phyloP scores from a whole-genome alignment of 164 flowering plant species.

The Tinospora cordifolia region DNA sequence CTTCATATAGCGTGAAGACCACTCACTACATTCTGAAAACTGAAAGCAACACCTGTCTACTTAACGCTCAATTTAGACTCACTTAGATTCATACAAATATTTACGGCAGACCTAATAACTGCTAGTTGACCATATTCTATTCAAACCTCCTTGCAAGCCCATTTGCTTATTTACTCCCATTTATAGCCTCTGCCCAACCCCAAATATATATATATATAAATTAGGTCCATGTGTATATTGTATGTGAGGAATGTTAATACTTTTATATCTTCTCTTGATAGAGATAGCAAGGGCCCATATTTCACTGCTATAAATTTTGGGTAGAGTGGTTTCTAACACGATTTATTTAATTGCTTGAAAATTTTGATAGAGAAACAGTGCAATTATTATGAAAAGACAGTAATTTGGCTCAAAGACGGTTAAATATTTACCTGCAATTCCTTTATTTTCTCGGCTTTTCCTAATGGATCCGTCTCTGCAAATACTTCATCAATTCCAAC shows the following conservation, averaged over 20 bases:
- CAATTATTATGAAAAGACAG: background rate
- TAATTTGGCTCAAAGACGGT: background rate
- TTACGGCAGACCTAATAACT: too few species aligned
- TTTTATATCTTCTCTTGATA: too few species aligned
- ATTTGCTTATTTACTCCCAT: background rate
- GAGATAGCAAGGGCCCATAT: too few species aligned
- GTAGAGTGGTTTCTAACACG: too few species aligned
- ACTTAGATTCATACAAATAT: background rate
- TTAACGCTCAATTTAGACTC: too few species aligned
- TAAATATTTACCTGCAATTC: slow-evolving; percentile 58
- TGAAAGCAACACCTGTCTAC: too few species aligned
- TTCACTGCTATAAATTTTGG: too few species aligned
- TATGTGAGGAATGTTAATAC: too few species aligned
- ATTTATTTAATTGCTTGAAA: background rate
- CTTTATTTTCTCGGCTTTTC: slow-evolving; percentile 83
- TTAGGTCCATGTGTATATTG: background rate
- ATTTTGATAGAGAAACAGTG: background rate
- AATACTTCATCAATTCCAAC: slow-evolving; percentile 69
- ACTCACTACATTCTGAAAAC: too few species aligned
- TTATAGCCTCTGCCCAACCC: background rate
- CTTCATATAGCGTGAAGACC: background rate
- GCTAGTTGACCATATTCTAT: background rate
- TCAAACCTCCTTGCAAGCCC: background rate
- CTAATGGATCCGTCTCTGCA: slow-evolving; percentile 81
- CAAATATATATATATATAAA: background rate